Evolutionary conservation across 2,329 filamentous ascomycete genomes (phyloP).

Genomic region (Dactylonectria estremocensis): DNA sequence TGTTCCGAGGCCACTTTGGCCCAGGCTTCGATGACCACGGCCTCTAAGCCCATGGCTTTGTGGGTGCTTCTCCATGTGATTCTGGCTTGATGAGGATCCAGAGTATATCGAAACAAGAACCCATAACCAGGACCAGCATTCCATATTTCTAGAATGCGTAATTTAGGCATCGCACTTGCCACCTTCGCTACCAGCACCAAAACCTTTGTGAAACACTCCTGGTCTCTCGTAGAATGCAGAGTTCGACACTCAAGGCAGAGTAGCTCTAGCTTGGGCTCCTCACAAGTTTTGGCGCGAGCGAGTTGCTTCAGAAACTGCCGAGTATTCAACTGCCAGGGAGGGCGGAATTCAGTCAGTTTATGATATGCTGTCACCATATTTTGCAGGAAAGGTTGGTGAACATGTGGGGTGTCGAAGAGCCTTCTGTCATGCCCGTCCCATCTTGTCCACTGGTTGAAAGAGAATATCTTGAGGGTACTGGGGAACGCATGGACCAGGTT

Average conservation of each 20-base stretch:
- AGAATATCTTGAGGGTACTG: slow-evolving; percentile 4
- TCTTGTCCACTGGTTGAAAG: slow-evolving; percentile 13
- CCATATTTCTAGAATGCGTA: slow-evolving; percentile 23
- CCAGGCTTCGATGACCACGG: background rate
- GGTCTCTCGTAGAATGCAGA: background rate
- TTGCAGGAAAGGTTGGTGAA: background rate
- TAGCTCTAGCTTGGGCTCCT: slow-evolving; percentile 10
- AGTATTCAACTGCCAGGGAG: background rate
- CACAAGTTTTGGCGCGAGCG: background rate
- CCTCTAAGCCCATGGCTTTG: background rate
- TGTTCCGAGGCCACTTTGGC: background rate
- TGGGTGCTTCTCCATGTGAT: slow-evolving; percentile 13
- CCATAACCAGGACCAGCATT: background rate
- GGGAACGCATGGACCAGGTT: slow-evolving; percentile 18
- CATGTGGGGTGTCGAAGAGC: background rate
- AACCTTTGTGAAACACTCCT: background rate
- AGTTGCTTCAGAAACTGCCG: background rate
- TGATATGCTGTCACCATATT: background rate
- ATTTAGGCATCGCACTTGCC: slow-evolving; percentile 2
- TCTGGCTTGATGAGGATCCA: background rate
- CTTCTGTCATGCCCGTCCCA: background rate
- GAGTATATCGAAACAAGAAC: slow-evolving; percentile 20
- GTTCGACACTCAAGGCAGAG: background rate
- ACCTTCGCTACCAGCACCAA: background rate
- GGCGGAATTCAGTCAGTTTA: slow-evolving; percentile 18